These are phyloP conservation scores for Paramarasmius palmivorus DNA, from an alignment of 1,284 basidiomycete species.

Conservation along the genomic window DNA sequence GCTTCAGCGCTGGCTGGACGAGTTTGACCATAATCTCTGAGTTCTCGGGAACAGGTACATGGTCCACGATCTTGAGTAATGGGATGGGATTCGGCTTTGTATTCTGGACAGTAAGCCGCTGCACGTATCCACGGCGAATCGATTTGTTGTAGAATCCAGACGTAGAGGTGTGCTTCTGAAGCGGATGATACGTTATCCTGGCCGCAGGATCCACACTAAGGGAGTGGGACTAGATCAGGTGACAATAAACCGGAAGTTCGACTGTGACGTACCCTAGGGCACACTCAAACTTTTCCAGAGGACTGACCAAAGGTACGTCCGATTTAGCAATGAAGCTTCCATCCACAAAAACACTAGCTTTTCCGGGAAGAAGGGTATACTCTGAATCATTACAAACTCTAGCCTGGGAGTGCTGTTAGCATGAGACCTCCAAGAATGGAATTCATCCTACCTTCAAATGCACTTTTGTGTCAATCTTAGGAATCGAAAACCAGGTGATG, in stretches of 20 bases:
- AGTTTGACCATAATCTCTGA: conserved; percentile 28
- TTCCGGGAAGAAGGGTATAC: conserved; percentile 35
- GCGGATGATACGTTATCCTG: conserved; percentile 25
- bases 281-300: conserved; percentile 35
- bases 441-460: conserved; percentile 27
- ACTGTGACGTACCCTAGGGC: conserved; percentile 31
- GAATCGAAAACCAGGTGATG: conserved; percentile 35
- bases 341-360: conserved; percentile 38
- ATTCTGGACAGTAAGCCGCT: conserved; percentile 33
- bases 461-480: conserved; percentile 29
- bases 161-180: conserved; percentile 25
- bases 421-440: not conserved
- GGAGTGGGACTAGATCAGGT: not conserved
- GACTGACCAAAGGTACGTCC: conserved; percentile 31
- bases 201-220: conserved; percentile 23
- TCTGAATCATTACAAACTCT: conserved; percentile 38
- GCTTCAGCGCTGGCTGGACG: conserved; percentile 20
- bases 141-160: conserved; percentile 21
- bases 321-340: conserved; percentile 37
- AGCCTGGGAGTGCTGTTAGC: conserved; percentile 24
- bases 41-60: conserved; percentile 35
- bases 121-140: conserved; percentile 23
- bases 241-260: not conserved
- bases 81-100: conserved; percentile 27
- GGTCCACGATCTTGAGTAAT: conserved; percentile 31